Base-by-base conservation (phyloP, 106 monocot genomes). In the Dioscorea zingiberensis region DNA sequence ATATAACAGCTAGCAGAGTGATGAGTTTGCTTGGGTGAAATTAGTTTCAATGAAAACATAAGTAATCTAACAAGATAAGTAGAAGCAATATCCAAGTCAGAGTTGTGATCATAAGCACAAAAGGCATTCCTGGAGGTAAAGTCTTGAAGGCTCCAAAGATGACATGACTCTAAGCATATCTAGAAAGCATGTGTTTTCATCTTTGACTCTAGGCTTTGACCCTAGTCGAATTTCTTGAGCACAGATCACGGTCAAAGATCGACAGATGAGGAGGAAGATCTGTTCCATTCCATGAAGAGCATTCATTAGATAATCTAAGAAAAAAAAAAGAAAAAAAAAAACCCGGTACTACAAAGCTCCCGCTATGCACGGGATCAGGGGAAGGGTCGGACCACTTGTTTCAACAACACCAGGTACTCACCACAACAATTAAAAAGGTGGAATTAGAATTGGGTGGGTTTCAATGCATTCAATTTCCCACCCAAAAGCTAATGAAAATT, bases 341-440 rank as follows among this genome's bases (percentile, higher is more conserved):
- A n/a, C n/a, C n/a, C n/a, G n/a, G n/a, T n/a, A n/a, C n/a, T n/a
- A n/a, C n/a, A n/a, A n/a, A n/a, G n/a, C n/a, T n/a, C n/a, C n/a
- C n/a, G n/a, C n/a, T n/a, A n/a, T n/a, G n/a, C n/a, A n/a, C n/a
- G n/a, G n/a, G n/a, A n/a, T n/a, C n/a, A n/a, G n/a, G n/a, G n/a
- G n/a, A n/a, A n/a, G n/a, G n/a, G n/a, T n/a, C n/a, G n/a, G 45
- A 21, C 54, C 10, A 32, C 11, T 48, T 19, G 19, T 29, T 48
- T 21, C 21, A 16, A 71, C 15, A 26, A 73, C 24, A 30, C 3
- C 6, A 2, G 4, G 38, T 11, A 49, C 84, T 76, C 62, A 80
- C 84, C 46, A 84, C 73, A 55, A 76, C 76, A 69, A 84, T 64
- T 29, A 84, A 80, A 48, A 84, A 84, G 24, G 84, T n/a, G n/a